Base-by-base conservation (phyloP, 768 basidiomycete species). In the Dictyophora rubrovolvata region DNA sequence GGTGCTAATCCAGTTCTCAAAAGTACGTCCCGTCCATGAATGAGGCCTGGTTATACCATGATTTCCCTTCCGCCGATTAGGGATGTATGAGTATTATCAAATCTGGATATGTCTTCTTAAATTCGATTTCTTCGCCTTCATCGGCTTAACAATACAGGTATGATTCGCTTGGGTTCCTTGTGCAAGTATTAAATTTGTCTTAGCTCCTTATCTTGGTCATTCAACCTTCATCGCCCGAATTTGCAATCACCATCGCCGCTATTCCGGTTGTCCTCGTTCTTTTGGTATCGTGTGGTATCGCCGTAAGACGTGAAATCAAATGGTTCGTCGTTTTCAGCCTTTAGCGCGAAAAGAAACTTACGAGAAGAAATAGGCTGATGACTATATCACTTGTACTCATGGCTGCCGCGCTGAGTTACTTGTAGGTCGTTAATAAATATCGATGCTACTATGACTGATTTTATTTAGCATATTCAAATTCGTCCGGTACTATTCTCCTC, bases 71-170 rank as follows among this genome's bases (percentile, higher is more conserved):
- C 7, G 28, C 28, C 7, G 28, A 28, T 28, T 62, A 92, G 89
- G 79, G 34, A 93, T 93, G 90, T 92, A 89, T 69, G 87, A 86
- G 65, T 89, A 75, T 71, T 93, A 93, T 66, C 87, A 93, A 72
- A 81, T 93, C 65, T 81, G 91, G 77, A 82, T 93, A 50, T 91
- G 88, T 66, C 77, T 93, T 55, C 80, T 93, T 65, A 93, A 91
- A 69, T 90, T 93, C 69, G 89, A 93, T 70, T 93, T 91, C 70
- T 93, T 93, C 74, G 83, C 80, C 69, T 92, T 93, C 67, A 77
- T 79, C 20, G 90, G 86, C n/a, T 85, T 92, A 22, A 91, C 89
- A 1, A 90, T 91, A 80, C 90, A 93, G 82, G 89, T 81, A 54
- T 53, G 71, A 16, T 48, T 20, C 22, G 21, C 9, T 57, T 54